Evolutionary conservation across 1,139 yeast species (phyloP), one percentile per base, ranked within the genome.

Genomic region (Pichia sp.): DNA sequence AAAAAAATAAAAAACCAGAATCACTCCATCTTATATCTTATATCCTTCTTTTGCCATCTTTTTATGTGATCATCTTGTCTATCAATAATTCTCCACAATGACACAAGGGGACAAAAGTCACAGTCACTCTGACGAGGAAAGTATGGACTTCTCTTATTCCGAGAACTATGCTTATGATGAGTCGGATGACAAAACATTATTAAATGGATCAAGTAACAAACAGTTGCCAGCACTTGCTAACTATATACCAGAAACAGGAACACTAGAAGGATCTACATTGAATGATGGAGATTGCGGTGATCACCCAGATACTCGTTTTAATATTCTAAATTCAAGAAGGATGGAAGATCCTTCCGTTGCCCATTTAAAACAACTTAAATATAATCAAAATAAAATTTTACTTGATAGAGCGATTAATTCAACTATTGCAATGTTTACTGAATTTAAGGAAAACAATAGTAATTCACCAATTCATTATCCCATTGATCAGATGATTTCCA

Each of bases 391-490:
- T 66, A 75, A 82, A 48, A 67, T 78, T 3, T 73, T 83, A 0
- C 69, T 87, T 50, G 86, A 82, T 50, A 67, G 84, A 46, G 73
- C 83, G 25, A 83, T 87, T 51, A 71, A 78, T 51, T 72, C 77
- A 36, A 79, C 85, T 1, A 67, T 74, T 31, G 75, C 73, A 35
- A 65, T 84, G 50, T 66, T 86, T 45, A 65, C 68, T 33, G 83
- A 81, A 34, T 66, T 86, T 33, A 73, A 75, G 41, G 65, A 63
- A 3, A 85, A 82, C 56, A 84, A 84, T 59, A 69, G 67, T 42
- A 67, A 69, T 37, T 68, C 87, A 52, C 88, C 89, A 1, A 74
- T 85, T 4, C 82, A 77, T 58, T 86, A 82, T 58, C 94, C 94
- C 0, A 68, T 79, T 0, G 56, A 55, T 29, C 51, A 56, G 28